Percentiles rank a stretch among this genome's conserved stretches.
Conservation (phyloP, 2,329 filamentous ascomycete species). For the Periconia sp. region DNA sequence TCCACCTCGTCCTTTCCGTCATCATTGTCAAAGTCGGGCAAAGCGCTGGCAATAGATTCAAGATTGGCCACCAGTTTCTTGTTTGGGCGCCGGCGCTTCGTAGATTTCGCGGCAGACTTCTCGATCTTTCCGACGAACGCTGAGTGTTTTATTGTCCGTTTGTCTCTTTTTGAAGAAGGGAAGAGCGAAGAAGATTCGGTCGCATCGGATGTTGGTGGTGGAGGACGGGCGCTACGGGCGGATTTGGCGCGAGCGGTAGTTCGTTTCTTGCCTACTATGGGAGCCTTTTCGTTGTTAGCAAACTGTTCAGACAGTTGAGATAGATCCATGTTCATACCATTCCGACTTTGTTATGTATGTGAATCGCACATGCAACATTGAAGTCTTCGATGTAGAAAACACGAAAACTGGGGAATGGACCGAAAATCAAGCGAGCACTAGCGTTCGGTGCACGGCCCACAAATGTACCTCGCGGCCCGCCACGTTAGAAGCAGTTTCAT, state of each 20-base stretch:
- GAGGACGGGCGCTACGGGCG: conserved; percentile 25
- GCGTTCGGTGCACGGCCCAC: neutral
- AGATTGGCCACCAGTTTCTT: conserved; percentile 80
- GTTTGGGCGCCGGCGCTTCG: conserved; percentile 67
- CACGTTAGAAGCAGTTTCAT: neutral
- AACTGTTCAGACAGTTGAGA: neutral
- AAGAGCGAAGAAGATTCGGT: conserved; percentile 52
- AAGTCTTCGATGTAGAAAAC: neutral
- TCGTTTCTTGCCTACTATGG: conserved; percentile 36
- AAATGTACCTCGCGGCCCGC: no score
- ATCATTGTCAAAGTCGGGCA: conserved; percentile 62
- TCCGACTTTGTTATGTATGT: neutral
- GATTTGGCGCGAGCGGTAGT: conserved; percentile 39
- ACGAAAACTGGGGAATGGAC: neutral
- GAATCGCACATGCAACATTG: neutral
- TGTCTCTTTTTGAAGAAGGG: conserved; percentile 76
- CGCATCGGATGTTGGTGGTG: conserved; percentile 33
- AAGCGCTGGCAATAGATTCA: conserved; percentile 74
- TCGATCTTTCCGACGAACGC: conserved; percentile 76
- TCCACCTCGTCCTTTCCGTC: conserved; percentile 31
- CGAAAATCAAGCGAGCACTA: neutral
- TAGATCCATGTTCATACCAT: neutral
- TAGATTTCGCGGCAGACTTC: conserved; percentile 58
- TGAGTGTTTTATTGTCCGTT: conserved; percentile 78
- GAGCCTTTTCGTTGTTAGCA: conserved; percentile 24